These are phyloP conservation scores for Candida boidinii DNA, from an alignment of 805 yeast genomes.

Conservation along the genomic window DNA sequence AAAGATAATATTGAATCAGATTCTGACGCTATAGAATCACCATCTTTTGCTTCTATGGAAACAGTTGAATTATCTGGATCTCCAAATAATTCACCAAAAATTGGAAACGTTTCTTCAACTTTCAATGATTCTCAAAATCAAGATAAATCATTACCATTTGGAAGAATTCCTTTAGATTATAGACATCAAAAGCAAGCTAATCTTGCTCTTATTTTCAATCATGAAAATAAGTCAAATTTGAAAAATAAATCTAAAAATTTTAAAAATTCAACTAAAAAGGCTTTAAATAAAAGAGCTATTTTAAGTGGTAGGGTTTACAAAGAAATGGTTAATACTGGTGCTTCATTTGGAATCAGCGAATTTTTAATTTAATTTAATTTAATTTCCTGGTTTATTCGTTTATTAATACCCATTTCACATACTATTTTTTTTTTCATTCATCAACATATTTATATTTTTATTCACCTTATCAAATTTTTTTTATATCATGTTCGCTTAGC, in stretches of 20 bases:
- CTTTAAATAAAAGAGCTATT: constrained; percentile 22
- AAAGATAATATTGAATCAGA: neutral
- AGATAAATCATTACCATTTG: neutral
- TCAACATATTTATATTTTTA: neutral
- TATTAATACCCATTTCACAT: too few relatives aligned
- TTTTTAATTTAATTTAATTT: constrained; percentile 10
- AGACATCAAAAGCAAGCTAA: constrained; percentile 2
- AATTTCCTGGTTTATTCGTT: too few relatives aligned
- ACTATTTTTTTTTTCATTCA: too few relatives aligned
- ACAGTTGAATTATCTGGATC: constrained; percentile 1
- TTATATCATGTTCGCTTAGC: too few relatives aligned
- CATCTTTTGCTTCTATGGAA: neutral
- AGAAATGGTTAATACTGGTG: constrained; percentile 22
- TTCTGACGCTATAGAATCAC: neutral
- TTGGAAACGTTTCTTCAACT: constrained; percentile 1
- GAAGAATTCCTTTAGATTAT: constrained; percentile 2
- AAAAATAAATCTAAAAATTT: neutral
- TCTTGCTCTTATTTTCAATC: constrained; percentile 1
- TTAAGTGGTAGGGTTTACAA: constrained; percentile 21
- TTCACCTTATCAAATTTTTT: too few relatives aligned
- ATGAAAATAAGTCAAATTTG: constrained; percentile 8
- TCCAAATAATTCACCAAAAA: neutral
- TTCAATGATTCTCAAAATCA: constrained; percentile 1
- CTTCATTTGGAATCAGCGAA: constrained; percentile 13
- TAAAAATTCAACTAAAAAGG: constrained; percentile 11